Conservation (phyloP, 2,329 filamentous ascomycete genomes). For the Ophiocordyceps unilateralis region DNA sequence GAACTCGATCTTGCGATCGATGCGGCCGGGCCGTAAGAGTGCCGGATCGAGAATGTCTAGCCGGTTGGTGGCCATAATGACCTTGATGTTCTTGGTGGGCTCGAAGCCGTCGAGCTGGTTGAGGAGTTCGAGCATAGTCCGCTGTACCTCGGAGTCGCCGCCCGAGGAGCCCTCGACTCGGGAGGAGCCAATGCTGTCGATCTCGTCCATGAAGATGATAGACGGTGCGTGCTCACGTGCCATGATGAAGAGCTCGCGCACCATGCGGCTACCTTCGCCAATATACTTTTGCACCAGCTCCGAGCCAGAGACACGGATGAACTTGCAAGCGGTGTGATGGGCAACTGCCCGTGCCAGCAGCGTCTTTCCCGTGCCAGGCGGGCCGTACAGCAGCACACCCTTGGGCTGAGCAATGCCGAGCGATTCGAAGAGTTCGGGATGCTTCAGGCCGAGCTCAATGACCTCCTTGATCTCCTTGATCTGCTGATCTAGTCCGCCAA, state of each 20-base stretch:
- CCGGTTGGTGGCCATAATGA: slow-evolving; percentile 98
- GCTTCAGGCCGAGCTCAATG: slow-evolving; percentile 94
- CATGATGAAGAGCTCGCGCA: slow-evolving; percentile 98
- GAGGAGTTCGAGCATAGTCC: slow-evolving; percentile 94
- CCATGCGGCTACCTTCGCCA: slow-evolving; percentile 94
- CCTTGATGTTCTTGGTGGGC: slow-evolving; percentile 99
- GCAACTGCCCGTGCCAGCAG: slow-evolving; percentile 87
- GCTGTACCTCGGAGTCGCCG: slow-evolving; percentile 93
- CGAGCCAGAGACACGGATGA: slow-evolving; percentile 90
- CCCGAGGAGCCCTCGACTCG: slow-evolving; percentile 91
- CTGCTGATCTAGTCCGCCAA: slow-evolving; percentile 93
- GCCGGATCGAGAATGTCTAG: slow-evolving; percentile 94
- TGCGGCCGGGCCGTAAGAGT: slow-evolving; percentile 84
- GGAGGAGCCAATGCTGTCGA: slow-evolving; percentile 95
- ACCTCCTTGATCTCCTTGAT: slow-evolving; percentile 99
- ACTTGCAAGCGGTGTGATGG: slow-evolving; percentile 98
- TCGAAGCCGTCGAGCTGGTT: slow-evolving; percentile 99
- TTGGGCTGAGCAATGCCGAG: slow-evolving; percentile 97
- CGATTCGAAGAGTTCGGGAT: slow-evolving; percentile 97
- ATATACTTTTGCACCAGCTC: slow-evolving; percentile 99
- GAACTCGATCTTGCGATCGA: slow-evolving; percentile 98
- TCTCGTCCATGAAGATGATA: slow-evolving; percentile 99
- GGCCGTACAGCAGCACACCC: slow-evolving; percentile 89
- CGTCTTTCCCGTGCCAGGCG: slow-evolving; percentile 94
- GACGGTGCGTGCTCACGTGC: slow-evolving; percentile 92